These are phyloP conservation scores for Aspergillus tubingensis DNA, from an alignment of 2,329 filamentous ascomycete species.

Conservation along the genomic window DNA sequence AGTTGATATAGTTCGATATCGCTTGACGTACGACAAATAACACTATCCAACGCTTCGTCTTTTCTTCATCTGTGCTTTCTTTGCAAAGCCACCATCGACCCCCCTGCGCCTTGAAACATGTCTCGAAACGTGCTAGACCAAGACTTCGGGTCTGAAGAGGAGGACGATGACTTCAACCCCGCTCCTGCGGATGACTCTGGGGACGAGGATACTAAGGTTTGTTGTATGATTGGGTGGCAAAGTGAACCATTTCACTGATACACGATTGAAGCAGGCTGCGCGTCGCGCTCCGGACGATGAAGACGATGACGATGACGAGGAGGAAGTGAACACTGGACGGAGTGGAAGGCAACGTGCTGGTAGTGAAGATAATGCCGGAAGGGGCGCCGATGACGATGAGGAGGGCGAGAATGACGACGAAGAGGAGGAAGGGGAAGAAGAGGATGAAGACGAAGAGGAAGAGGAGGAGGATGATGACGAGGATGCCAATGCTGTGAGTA, in stretches of 20 bases:
- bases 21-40: not conserved
- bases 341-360: conserved; percentile 26
- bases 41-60: not conserved
- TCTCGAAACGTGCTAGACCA: conserved; percentile 52
- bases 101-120: conserved; percentile 23
- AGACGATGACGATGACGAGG: conserved; percentile 51
- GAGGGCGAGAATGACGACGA: conserved; percentile 36
- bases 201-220: conserved; percentile 58
- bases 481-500: conserved; percentile 60
- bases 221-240: conserved; percentile 16
- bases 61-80: not conserved
- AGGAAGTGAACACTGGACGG: conserved; percentile 40
- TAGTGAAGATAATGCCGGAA: conserved; percentile 41
- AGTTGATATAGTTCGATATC: not conserved
- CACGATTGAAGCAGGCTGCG: conserved; percentile 25
- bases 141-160: conserved; percentile 62
- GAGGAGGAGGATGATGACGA: conserved; percentile 63
- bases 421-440: conserved; percentile 43
- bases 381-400: conserved; percentile 47
- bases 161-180: conserved; percentile 89
- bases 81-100: not conserved
- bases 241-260: conserved; percentile 23
- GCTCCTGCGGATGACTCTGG: conserved; percentile 73
- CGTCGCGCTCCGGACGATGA: conserved; percentile 35
- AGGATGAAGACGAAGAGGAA: conserved; percentile 55